These are phyloP conservation scores for Pichiaceae sp. DNA, from an alignment of 1,139 yeast genomes.

Conservation along the genomic window DNA sequence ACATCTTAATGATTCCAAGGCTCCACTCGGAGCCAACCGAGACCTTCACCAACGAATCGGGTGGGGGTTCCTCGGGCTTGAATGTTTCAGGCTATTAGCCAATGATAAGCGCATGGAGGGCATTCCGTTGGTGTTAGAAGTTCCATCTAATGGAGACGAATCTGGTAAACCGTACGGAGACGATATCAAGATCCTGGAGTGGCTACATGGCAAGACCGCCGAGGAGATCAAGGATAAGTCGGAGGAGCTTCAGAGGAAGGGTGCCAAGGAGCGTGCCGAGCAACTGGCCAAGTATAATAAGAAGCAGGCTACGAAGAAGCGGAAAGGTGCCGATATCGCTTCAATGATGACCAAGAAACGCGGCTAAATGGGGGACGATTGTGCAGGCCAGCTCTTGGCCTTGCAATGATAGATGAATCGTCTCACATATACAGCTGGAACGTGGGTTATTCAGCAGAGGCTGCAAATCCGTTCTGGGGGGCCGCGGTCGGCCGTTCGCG, in stretches of 20 bases:
- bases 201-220: conserved; percentile 47
- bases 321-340: conserved; percentile 16
- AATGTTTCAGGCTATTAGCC: conserved; percentile 70
- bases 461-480: too few species aligned
- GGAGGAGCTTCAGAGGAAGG: conserved; percentile 42
- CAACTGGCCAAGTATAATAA: conserved; percentile 24
- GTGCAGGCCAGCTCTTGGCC: not conserved
- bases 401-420: too few species aligned
- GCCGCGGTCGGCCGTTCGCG: too few species aligned
- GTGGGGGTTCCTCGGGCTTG: conserved; percentile 81
- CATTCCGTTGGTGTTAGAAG: conserved; percentile 82
- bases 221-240: conserved; percentile 47
- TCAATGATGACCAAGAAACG: conserved; percentile 13
- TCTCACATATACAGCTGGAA: too few species aligned
- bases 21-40: conserved; percentile 82
- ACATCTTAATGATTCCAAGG: conserved; percentile 91
- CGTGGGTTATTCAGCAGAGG: too few species aligned
- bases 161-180: conserved; percentile 52
- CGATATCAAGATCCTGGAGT: conserved; percentile 69
- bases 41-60: conserved; percentile 92
- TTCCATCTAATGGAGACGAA: conserved; percentile 54
- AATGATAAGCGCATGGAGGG: conserved; percentile 53
- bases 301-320: conserved; percentile 17
- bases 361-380: conserved; percentile 7
- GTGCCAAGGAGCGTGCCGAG: conserved; percentile 45